Conservation (phyloP, 225 moss, liverwort and hornwort species). For the Bryum argenteum region DNA sequence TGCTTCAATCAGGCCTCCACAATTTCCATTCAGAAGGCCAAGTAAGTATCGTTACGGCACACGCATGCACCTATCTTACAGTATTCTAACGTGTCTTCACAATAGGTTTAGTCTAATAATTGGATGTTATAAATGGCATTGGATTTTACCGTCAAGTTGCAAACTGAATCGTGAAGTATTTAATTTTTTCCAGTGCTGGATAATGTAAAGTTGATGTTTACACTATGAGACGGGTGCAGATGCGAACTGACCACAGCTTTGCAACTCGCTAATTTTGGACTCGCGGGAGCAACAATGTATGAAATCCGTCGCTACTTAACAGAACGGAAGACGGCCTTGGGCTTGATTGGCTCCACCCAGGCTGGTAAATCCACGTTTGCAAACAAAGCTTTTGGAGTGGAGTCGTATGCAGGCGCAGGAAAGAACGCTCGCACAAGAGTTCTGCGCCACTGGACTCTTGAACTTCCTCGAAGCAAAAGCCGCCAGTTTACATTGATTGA, state of each 20-base stretch:
- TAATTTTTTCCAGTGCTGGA: not conserved
- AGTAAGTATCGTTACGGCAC: not conserved
- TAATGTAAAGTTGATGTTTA: too few relatives aligned
- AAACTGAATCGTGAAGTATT: too few relatives aligned
- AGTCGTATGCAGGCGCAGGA: not conserved
- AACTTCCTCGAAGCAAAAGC: not conserved
- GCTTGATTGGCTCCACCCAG: constrained; percentile 9
- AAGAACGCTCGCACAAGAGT: not conserved
- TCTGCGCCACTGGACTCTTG: not conserved
- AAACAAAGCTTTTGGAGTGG: not conserved
- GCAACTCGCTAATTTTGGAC: not conserved
- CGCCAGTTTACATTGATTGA: constrained; percentile 22
- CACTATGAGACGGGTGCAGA: constrained; percentile 9
- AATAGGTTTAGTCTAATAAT: too few relatives aligned
- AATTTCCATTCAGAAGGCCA: not conserved
- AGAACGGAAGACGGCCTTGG: constrained; percentile 12
- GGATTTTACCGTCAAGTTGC: too few relatives aligned
- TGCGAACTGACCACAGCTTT: not conserved
- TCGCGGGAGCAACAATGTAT: not conserved
- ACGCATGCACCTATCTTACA: too few relatives aligned
- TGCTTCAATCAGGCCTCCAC: not conserved
- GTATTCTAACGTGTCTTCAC: too few relatives aligned
- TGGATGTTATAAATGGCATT: too few relatives aligned
- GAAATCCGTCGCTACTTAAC: constrained; percentile 19
- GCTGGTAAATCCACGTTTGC: constrained; percentile 31